A percentile compares a stretch with the other conserved stretches of the same genome.
phyloP scores from a whole-genome alignment of 352 stramenopile species.

The Phytophthora pistaciae region DNA sequence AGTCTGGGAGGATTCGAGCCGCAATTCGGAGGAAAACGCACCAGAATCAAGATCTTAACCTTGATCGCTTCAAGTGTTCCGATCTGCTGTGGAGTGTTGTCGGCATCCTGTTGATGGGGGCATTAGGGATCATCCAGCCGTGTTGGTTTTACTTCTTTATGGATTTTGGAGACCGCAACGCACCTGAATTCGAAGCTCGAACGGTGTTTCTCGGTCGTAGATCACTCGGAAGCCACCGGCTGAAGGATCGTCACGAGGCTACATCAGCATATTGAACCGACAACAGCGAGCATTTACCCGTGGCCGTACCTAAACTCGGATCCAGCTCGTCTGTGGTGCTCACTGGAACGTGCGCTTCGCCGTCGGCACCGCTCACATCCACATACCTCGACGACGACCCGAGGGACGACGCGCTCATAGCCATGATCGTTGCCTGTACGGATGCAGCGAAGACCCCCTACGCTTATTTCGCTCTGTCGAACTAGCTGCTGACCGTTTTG shows the following conservation, averaged over 20 bases:
- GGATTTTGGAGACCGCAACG: not conserved
- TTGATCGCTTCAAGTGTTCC: conserved; percentile 95
- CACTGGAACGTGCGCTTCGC: conserved; percentile 58
- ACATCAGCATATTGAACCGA: not conserved
- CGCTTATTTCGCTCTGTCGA: conserved; percentile 7
- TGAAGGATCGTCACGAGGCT: conserved; percentile 14
- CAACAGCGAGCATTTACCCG: not conserved
- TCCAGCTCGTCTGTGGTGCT: conserved; percentile 74
- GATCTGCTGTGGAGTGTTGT: conserved; percentile 90
- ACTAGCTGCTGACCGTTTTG: conserved; percentile 28
- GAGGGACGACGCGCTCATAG: conserved; percentile 50
- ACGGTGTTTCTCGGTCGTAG: conserved; percentile 92
- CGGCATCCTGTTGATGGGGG: conserved; percentile 53
- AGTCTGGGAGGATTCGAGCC: not conserved
- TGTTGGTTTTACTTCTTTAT: not conserved
- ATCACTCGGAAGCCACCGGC: conserved; percentile 89
- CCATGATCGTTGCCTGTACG: conserved; percentile 3
- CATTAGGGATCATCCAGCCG: not conserved
- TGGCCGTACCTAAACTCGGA: conserved; percentile 70
- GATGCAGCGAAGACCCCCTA: not conserved
- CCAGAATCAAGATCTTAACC: conserved; percentile 93
- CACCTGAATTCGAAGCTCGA: conserved; percentile 92
- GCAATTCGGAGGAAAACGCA: conserved; percentile 29
- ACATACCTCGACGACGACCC: conserved; percentile 53
- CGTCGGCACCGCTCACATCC: conserved; percentile 29